These are phyloP conservation scores for Areca catechu DNA, from an alignment of 176 grass and related monocot species.

Conservation along the genomic window DNA sequence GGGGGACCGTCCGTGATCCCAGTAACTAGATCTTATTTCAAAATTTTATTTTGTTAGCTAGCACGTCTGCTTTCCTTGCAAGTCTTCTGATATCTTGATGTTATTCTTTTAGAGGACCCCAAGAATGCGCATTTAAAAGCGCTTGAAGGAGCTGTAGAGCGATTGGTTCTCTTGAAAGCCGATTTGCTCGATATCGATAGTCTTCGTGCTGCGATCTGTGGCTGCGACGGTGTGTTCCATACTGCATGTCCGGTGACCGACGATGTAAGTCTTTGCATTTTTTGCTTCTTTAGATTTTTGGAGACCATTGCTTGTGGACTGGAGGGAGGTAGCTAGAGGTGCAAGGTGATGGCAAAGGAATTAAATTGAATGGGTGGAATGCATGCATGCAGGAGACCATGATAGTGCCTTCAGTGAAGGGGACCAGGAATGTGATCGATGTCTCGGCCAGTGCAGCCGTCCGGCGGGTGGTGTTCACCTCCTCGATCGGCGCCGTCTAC, in stretches of 20 bases:
- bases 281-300: neutral
- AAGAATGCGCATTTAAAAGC: conserved; percentile 41
- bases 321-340: neutral
- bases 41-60: too few relatives aligned
- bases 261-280: conserved; percentile 16
- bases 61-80: too few relatives aligned
- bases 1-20: conserved; percentile 40
- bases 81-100: neutral
- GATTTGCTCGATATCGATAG: conserved; percentile 36
- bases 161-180: conserved; percentile 30
- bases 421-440: conserved; percentile 46
- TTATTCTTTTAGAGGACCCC: conserved; percentile 28
- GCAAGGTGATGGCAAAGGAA: neutral
- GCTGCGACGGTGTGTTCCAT: conserved; percentile 61
- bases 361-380: neutral
- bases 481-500: conserved; percentile 67
- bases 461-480: conserved; percentile 67
- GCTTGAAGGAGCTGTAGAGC: conserved; percentile 32
- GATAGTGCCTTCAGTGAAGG: conserved; percentile 64
- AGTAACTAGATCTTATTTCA: conserved; percentile 2
- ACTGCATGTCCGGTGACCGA: conserved; percentile 51
- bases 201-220: conserved; percentile 25
- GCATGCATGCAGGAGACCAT: conserved; percentile 42
- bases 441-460: conserved; percentile 39
- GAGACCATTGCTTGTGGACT: neutral